Conservation (phyloP, 768 basidiomycete species). For the Suillus fuscotomentosus region DNA sequence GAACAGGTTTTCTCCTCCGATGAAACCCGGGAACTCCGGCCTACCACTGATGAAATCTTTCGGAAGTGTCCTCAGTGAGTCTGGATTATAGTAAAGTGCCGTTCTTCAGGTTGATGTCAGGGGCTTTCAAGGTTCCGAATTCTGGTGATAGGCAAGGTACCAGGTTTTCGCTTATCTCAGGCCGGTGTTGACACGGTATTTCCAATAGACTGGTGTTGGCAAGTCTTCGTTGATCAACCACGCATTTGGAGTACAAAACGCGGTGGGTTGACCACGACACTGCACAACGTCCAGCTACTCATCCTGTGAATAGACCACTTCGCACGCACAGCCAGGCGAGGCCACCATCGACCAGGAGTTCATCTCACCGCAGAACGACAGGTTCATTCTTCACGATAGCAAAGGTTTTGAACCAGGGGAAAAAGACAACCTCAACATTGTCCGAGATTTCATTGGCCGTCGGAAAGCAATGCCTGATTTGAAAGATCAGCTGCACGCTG, state of each 20-base stretch:
- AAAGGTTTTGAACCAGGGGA: conserved; percentile 16
- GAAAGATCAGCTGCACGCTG: background rate
- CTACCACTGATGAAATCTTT: background rate
- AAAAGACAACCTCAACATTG: conserved; percentile 5
- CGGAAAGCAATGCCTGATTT: background rate
- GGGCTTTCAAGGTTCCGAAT: background rate
- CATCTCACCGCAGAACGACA: conserved; percentile 8
- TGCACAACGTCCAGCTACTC: background rate
- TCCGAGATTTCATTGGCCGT: conserved; percentile 11
- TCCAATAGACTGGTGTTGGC: background rate
- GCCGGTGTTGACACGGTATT: background rate
- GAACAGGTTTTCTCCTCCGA: background rate
- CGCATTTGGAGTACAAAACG: background rate
- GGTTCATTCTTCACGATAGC: conserved; percentile 17
- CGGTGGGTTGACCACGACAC: background rate
- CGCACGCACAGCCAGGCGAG: background rate
- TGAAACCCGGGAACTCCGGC: background rate
- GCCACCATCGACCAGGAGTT: conserved; percentile 13
- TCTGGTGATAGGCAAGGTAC: background rate
- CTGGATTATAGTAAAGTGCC: background rate
- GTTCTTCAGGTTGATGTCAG: background rate
- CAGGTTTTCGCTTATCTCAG: background rate
- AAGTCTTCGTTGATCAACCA: background rate
- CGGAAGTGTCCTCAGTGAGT: background rate
- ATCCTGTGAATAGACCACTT: background rate